These are phyloP conservation scores for Spongispora temasekensis DNA, from an alignment of 1,284 basidiomycete species.

Conservation along the genomic window DNA sequence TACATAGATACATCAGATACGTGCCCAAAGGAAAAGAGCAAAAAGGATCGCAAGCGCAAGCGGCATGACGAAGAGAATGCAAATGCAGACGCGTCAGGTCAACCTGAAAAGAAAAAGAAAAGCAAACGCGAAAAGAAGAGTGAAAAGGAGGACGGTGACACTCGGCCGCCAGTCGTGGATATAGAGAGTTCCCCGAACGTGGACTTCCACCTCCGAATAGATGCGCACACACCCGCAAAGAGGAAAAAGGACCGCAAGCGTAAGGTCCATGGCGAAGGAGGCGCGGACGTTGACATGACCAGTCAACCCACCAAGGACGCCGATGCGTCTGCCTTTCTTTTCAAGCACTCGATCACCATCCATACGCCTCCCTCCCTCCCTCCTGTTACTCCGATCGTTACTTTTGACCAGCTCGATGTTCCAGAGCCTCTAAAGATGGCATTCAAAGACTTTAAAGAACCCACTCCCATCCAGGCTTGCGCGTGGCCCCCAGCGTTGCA, in stretches of 20 bases:
- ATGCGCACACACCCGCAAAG: conserved; percentile 12
- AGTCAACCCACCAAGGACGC: conserved; percentile 29
- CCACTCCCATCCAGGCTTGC: conserved; percentile 95
- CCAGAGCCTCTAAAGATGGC: conserved; percentile 62
- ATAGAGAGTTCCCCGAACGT: conserved; percentile 5
- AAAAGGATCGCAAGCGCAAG: conserved; percentile 37
- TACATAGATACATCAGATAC: no score
- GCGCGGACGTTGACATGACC: conserved; percentile 3
- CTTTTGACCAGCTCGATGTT: conserved; percentile 77
- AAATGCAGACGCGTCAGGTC: conserved; percentile 6
- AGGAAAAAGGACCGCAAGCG: conserved; percentile 37
- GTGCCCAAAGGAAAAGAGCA: conserved; percentile 26
- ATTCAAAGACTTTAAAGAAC: conserved; percentile 78
- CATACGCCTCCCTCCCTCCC: conserved; percentile 49
- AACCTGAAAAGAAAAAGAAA: conserved; percentile 33
- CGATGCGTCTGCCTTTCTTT: conserved; percentile 65
- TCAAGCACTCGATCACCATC: conserved; percentile 75
- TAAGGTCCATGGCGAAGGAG: conserved; percentile 20
- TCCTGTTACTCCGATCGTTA: conserved; percentile 68
- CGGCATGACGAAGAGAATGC: conserved; percentile 15
- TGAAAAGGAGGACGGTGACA: background rate
- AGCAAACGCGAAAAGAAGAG: conserved; percentile 27
- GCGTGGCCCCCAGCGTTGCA: conserved; percentile 90
- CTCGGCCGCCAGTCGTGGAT: background rate
- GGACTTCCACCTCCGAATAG: background rate